Percentiles rank a stretch among this genome's conserved stretches.
Conservation (phyloP, 306 rosid genomes). For the Chamaecrista fasciculata region DNA sequence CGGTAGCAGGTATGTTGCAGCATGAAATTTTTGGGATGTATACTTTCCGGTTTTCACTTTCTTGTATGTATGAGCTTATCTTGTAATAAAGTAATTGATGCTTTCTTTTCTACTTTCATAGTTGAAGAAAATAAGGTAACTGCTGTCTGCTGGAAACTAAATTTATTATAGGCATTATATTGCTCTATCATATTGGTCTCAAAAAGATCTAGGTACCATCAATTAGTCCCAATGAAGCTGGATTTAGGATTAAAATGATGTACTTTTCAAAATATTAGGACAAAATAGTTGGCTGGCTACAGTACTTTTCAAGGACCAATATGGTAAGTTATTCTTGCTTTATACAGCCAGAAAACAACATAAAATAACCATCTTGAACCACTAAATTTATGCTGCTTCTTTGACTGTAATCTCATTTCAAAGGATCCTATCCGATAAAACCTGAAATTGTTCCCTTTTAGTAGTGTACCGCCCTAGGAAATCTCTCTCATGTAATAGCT, state of each 20-base stretch:
- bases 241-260: no score
- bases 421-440: background rate
- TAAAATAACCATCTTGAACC: background rate
- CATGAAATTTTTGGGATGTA: constrained; percentile 23
- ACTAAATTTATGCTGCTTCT: background rate
- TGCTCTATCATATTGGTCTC: no score
- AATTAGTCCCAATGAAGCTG: no score
- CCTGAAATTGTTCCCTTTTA: constrained; percentile 4
- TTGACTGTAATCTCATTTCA: background rate
- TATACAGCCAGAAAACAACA: background rate
- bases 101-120: constrained; percentile 1
- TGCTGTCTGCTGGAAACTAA: background rate
- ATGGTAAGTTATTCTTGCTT: background rate
- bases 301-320: no score
- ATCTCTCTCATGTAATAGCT: background rate
- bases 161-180: background rate
- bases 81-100: background rate
- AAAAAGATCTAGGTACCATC: no score
- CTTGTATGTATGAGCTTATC: constrained; percentile 2
- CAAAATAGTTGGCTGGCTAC: no score
- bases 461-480: background rate
- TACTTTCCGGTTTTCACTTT: background rate
- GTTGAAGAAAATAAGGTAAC: constrained; percentile 2
- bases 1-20: constrained; percentile 66
- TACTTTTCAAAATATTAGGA: no score